These are phyloP conservation scores for Russula brevipes DNA, from an alignment of 768 basidiomycete species.

Conservation along the genomic window DNA sequence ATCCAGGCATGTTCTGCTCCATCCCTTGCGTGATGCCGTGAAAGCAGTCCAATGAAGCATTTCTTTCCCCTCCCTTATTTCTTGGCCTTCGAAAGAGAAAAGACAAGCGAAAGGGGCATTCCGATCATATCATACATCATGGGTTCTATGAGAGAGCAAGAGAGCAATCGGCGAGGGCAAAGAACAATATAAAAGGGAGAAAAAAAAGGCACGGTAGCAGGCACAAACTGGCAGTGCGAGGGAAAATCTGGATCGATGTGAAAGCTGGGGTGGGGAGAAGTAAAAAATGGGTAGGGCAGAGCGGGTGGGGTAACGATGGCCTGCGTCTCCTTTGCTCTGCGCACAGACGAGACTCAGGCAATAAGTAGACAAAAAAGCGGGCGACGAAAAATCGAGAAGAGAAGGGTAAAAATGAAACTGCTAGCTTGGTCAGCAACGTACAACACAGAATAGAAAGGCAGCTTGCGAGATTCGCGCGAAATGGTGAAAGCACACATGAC, in stretches of 20 bases:
- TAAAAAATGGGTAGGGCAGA: background rate
- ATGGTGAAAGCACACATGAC: background rate
- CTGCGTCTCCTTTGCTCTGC: slow-evolving; percentile 10
- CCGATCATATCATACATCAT: slow-evolving; percentile 18
- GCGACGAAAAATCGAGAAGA: background rate
- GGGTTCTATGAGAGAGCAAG: slow-evolving; percentile 14
- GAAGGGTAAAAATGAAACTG: background rate
- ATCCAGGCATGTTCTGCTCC: no score
- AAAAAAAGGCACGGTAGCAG: background rate
- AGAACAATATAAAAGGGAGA: background rate
- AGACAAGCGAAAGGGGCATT: background rate
- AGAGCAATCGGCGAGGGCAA: slow-evolving; percentile 12
- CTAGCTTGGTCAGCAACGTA: slow-evolving; percentile 13
- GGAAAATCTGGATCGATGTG: background rate
- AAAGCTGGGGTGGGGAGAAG: background rate
- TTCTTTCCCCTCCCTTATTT: background rate
- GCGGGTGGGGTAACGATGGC: background rate
- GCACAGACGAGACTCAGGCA: background rate
- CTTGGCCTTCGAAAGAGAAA: background rate
- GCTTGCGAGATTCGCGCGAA: slow-evolving; percentile 8
- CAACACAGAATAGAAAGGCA: background rate
- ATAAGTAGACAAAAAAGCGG: background rate
- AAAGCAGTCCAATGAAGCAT: background rate
- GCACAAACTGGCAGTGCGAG: background rate
- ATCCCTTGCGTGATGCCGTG: background rate